Base-by-base conservation (phyloP, 495 filamentous ascomycete species). In the Penicillium pancosmium region DNA sequence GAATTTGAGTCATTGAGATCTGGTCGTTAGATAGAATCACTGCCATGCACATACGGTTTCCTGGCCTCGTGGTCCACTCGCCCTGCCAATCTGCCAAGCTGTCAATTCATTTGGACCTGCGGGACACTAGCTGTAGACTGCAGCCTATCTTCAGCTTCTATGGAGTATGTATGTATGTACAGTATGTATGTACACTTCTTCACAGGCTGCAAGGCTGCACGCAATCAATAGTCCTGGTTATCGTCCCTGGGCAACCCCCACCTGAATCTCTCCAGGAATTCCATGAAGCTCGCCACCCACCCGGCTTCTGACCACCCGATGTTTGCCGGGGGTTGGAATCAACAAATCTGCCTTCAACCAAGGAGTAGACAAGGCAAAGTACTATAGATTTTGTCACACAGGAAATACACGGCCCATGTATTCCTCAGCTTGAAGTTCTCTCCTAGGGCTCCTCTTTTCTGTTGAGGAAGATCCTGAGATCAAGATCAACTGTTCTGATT, bases 401-500 rank as follows among this genome's bases (percentile, higher is more conserved):
- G 18, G 19, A 13, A 48, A n/a, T 13, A 19, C 46, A 48, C 46
- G 21, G 46, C 18, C 46, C 13, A 10, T 48, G 21, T 15, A 48
- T 44, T 13, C 21, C 3, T 38, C 12, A 9, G 9, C 23, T 48
- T 23, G 46, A 27, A 27, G 41, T 2, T 44, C 41, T n/a, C n/a
- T 44, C 41, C 9, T 19, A 19, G 13, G 41, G 16, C 7, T 18
- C 16, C 16, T 16, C 8, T 6, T 9, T 44, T 16, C n/a, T 44
- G 41, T n/a, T 6, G 16, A 16, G 16, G 46, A 50, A 48, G 41
- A 49, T 49, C 19, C 21, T 55, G 25, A 63, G 54, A 60, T 59
- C 60, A 53, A 49, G 41, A 46, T 44, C 54, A 40, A 47, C 23
- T 46, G 64, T 67, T 67, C 57, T 54, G 61, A 67, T 67, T 67